Evolutionary conservation across 1,284 basidiomycete genomes (phyloP).

Genomic region (Exobasidium rhododendri): DNA sequence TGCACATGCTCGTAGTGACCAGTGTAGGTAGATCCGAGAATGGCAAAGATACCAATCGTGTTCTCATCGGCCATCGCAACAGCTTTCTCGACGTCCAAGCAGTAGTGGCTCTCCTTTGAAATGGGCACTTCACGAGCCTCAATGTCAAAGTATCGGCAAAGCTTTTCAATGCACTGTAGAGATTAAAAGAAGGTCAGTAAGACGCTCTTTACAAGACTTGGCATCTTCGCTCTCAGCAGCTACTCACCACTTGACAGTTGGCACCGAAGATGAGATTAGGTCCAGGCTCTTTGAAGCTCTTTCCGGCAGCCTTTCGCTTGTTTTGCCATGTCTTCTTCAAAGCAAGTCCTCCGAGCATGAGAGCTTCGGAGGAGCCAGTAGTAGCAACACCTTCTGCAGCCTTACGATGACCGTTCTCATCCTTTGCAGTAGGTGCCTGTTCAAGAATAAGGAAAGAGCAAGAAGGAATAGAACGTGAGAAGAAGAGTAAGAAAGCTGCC

Average conservation of each 20-base stretch:
- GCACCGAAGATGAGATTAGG: conserved; percentile 75
- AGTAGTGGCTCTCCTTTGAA: conserved; percentile 59
- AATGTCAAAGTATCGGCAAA: conserved; percentile 86
- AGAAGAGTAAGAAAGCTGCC: background rate
- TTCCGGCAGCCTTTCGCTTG: conserved; percentile 74
- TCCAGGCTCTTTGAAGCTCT: conserved; percentile 53
- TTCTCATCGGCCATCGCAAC: conserved; percentile 90
- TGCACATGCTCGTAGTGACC: conserved; percentile 89
- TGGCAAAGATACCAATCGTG: conserved; percentile 61
- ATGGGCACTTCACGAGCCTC: conserved; percentile 59
- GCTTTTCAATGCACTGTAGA: conserved; percentile 48
- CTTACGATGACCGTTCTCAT: conserved; percentile 30
- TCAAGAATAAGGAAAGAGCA: background rate
- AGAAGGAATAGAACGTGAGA: background rate
- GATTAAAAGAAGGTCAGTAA: background rate
- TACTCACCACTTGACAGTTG: conserved; percentile 65
- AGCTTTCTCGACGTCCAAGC: conserved; percentile 76
- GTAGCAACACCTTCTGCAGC: conserved; percentile 68
- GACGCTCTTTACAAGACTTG: background rate
- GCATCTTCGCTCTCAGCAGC: conserved; percentile 15
- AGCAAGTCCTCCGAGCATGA: conserved; percentile 87
- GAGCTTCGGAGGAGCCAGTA: conserved; percentile 83
- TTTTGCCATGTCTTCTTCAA: conserved; percentile 94
- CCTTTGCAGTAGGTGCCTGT: conserved; percentile 61
- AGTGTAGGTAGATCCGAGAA: conserved; percentile 74